A percentile compares a stretch with the other conserved stretches of the same genome.
phyloP scores from a whole-genome alignment of 176 grass and related monocot species.

The Triticum turgidum region DNA sequence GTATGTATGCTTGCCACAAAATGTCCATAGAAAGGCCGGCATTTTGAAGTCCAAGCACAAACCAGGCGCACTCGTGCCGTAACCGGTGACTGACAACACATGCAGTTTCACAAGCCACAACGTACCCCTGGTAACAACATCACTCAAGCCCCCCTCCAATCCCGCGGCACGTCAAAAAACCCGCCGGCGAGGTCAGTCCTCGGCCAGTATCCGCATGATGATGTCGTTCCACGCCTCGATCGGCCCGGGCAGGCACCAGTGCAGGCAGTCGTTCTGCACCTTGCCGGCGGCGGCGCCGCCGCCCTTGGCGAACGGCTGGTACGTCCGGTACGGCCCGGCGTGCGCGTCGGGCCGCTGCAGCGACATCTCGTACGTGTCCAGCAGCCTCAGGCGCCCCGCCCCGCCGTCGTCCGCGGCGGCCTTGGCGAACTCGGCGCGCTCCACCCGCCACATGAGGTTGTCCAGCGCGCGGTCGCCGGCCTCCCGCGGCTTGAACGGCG shows the following conservation, averaged over 20 bases:
- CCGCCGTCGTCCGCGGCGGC: neutral
- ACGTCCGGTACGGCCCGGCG: slow-evolving; percentile 62
- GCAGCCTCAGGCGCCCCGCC: slow-evolving; percentile 44
- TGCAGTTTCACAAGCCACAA: neutral
- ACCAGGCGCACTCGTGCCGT: neutral
- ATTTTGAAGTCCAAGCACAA: slow-evolving; percentile 5
- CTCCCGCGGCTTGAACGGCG: slow-evolving; percentile 59
- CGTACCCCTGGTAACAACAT: neutral
- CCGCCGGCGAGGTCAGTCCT: neutral
- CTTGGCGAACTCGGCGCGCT: slow-evolving; percentile 64
- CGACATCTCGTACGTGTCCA: slow-evolving; percentile 70
- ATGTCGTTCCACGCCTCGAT: slow-evolving; percentile 87
- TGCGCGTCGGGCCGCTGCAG: slow-evolving; percentile 79
- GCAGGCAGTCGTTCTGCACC: slow-evolving; percentile 84
- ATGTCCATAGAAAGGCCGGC: neutral
- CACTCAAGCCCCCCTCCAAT: neutral
- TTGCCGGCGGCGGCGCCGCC: neutral
- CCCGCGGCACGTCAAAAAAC: neutral
- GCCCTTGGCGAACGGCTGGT: slow-evolving; percentile 56
- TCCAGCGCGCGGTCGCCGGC: slow-evolving; percentile 40
- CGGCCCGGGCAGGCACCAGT: slow-evolving; percentile 88
- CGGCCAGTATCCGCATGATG: slow-evolving; percentile 58
- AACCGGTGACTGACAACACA: neutral
- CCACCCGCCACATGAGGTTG: slow-evolving; percentile 58
- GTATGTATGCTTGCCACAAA: neutral